Evolutionary conservation across 768 basidiomycete species (phyloP), one percentile per base, ranked within the genome.

Genomic region (Pleurotus pulmonarius): DNA sequence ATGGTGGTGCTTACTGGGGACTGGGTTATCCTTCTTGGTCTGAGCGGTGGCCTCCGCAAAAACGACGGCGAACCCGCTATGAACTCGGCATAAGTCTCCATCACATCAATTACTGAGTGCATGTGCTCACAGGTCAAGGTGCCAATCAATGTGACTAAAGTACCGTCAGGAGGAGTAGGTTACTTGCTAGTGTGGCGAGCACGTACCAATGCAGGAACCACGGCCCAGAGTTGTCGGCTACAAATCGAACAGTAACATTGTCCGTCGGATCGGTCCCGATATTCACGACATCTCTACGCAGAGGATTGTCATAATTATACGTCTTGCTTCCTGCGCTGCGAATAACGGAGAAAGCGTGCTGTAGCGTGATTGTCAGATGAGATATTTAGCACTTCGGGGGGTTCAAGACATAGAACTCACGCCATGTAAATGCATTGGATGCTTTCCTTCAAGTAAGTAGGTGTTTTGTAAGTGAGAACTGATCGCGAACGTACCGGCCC

Each of bases 91-190:
- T 16, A 55, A 39, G 12, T 12, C 37, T 43, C 15, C 46, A 45
- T 26, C 24, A 34, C 15, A 38, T 16, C 16, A 15, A 8, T 3
- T 49, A 16, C 4, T 48, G 47, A 26, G 7, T 40, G 1, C 12
- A 5, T 46, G 22, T 20, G 60, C 74, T 58, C 60, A 76, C 73
- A 64, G 61, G 12, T 75, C 65, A 6, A 81, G 64, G 67, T 83
- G 82, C 72, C 77, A 82, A 55, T 82, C 79, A 54, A 82, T 82
- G 60, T 82, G 80, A 56, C 78, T 78, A 44, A 4, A 6, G 46
- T 26, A 41, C 13, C 46, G 22, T 29, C 6, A 49, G 29, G 41
- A 8, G 56, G 20, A 37, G 39, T 49, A 13, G 39, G 25, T 16
- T 7, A 46, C 8, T 69, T 49, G 45, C 1, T 20, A 24, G 8